A percentile compares a stretch with the other conserved stretches of the same genome.
Conservation (phyloP, 208 protist genomes). For the Vickermania spadyakhi region DNA sequence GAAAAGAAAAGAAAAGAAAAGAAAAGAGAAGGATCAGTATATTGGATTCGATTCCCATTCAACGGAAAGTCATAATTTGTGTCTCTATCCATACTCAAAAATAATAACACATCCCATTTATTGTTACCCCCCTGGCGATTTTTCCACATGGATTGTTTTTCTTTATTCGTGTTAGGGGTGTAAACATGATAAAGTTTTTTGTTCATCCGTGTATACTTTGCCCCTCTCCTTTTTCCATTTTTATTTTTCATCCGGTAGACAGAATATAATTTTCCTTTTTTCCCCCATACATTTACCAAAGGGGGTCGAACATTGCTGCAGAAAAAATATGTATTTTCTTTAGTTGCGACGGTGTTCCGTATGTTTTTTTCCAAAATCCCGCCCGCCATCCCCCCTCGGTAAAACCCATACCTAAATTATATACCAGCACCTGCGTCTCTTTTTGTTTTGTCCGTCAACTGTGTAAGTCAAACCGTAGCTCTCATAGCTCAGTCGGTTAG, state of each 20-base stretch:
- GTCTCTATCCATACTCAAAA: neutral
- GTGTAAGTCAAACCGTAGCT: slow-evolving; percentile 8
- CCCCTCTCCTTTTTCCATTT: too few species aligned
- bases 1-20: slow-evolving; percentile 7
- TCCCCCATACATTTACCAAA: too few species aligned
- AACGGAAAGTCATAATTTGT: neutral
- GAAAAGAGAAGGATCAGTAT: neutral
- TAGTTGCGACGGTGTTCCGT: too few species aligned
- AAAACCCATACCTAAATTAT: neutral
- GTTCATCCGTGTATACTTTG: too few species aligned
- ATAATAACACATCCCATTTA: slow-evolving; percentile 1
- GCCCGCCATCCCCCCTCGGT: too few species aligned
- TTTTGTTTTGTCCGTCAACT: neutral
- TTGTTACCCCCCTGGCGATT: neutral
- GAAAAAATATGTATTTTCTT: too few species aligned
- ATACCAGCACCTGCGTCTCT: neutral
- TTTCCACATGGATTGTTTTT: neutral
- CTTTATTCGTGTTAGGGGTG: neutral
- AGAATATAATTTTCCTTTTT: too few species aligned
- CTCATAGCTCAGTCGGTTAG: slow-evolving; percentile 67
- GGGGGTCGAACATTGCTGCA: too few species aligned
- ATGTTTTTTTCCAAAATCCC: too few species aligned
- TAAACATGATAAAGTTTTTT: too few species aligned
- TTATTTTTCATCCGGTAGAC: too few species aligned
- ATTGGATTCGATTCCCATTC: neutral